Conservation (phyloP, 169 alveolate species). For the Plasmodium knowlesi region DNA sequence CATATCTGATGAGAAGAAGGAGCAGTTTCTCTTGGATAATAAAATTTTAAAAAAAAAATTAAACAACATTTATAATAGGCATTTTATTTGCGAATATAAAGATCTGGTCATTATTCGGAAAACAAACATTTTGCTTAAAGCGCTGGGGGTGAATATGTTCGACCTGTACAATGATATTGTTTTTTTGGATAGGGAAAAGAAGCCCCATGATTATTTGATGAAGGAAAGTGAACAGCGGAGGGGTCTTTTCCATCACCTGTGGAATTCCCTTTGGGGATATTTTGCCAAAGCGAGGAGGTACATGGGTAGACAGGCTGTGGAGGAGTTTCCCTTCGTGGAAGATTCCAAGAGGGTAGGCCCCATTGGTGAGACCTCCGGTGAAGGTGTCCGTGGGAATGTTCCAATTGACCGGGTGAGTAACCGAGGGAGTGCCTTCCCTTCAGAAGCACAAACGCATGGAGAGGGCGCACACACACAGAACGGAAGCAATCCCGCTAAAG, state of each 20-base stretch:
- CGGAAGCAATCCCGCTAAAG: background rate
- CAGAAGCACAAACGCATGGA: background rate
- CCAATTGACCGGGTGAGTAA: background rate
- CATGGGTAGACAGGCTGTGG: background rate
- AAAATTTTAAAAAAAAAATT: constrained; percentile 61
- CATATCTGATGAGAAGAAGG: constrained; percentile 57
- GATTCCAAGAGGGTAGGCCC: background rate
- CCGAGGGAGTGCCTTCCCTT: background rate
- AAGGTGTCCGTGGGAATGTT: too few relatives aligned
- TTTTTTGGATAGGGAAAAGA: constrained; percentile 64
- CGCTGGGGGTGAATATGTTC: constrained; percentile 67
- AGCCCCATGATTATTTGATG: constrained; percentile 75
- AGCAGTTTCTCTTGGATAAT: constrained; percentile 47
- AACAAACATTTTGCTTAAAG: constrained; percentile 62
- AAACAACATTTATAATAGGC: constrained; percentile 73
- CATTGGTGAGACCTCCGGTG: background rate
- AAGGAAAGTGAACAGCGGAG: constrained; percentile 24
- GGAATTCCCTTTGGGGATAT: constrained; percentile 4
- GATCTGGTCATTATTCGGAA: constrained; percentile 64
- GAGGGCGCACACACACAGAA: background rate
- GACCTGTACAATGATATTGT: constrained; percentile 68
- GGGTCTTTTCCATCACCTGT: constrained; percentile 5
- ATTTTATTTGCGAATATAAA: constrained; percentile 74
- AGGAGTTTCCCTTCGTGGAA: background rate
- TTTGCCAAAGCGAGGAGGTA: background rate